Base-by-base conservation (phyloP, 2,329 filamentous ascomycete genomes). In the Xylaria digitata region DNA sequence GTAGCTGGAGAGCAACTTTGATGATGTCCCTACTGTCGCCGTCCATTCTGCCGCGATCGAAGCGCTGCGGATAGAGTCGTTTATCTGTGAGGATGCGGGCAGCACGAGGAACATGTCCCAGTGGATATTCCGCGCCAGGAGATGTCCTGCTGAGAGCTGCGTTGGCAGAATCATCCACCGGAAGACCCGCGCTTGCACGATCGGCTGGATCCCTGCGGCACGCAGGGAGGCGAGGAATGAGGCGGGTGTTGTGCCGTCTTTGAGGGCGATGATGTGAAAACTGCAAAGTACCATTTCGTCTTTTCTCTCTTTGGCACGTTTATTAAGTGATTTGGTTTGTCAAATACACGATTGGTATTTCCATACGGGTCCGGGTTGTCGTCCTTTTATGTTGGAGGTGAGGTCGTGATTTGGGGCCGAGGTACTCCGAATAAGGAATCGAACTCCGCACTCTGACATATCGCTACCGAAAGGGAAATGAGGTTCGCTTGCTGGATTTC, bases 151-250 rank as follows among this genome's bases (percentile, higher is more conserved):
- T 3, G 72, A 75, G 9, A 70, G 43, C 40, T 64, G 45, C 7
- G 65, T 68, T 9, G 73, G 73, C 7, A 72, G 57, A 26, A 75
- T 70, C 70, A 75, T 75, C 73, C 74, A 75, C 17, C 74, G 71
- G 17, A 75, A 32, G 6, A 68, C 61, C 34, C 69, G 69, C 23
- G 70, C 73, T 54, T 73, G 72, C 21, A 70, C 69, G 42, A 75
- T 45, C 37, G 73, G 73, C 45, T 66, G 63, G 42, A 72, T 60
- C 50, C 68, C 68, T 26, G 64, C 62, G 46, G 46, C 37, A 17
- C 68, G 72, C 46, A 74, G 70, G 48, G 70, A 61, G 48, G 63
- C 26, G 53, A 74, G 71, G 58, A 72, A 71, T n/a, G 67, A 50
- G 30, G 64, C 40, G 40, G 57, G 34, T 15, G 70, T 63, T 15